A percentile compares a stretch with the other conserved stretches of the same genome.
Conservation (phyloP, 352 stramenopile species). For the Phytophthora constricta region DNA sequence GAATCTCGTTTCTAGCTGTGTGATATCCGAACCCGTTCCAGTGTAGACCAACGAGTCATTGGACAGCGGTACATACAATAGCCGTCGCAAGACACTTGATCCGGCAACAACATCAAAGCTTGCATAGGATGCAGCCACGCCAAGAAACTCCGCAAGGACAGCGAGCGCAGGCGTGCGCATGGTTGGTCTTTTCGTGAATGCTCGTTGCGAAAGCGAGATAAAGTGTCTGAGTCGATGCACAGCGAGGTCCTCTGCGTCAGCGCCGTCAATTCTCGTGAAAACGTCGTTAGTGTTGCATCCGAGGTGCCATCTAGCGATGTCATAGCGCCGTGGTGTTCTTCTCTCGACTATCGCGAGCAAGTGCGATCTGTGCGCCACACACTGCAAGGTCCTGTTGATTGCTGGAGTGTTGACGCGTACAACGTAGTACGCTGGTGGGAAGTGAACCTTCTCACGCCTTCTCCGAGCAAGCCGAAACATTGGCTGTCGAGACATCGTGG, state of each 20-base stretch:
- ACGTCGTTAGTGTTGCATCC: neutral
- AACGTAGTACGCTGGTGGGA: neutral
- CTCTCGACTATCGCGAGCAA: too few relatives aligned
- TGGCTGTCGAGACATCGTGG: too few relatives aligned
- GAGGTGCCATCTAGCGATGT: neutral
- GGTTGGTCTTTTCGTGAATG: neutral
- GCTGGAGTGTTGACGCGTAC: too few relatives aligned
- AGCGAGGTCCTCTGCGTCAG: neutral
- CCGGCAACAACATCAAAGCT: too few relatives aligned
- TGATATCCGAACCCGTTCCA: conserved; percentile 39
- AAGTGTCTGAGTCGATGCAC: too few relatives aligned
- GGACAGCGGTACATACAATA: neutral
- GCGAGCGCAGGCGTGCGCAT: conserved; percentile 4
- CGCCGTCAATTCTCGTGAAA: neutral
- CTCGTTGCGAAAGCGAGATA: neutral
- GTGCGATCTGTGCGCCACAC: neutral
- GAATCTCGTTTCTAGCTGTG: conserved; percentile 19
- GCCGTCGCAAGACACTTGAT: too few relatives aligned
- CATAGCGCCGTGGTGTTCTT: neutral
- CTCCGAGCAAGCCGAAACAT: too few relatives aligned
- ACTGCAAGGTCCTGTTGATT: neutral
- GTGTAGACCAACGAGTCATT: conserved; percentile 29
- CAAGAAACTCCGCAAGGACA: too few relatives aligned
- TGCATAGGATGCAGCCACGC: too few relatives aligned
- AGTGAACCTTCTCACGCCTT: neutral